Percentiles rank a stretch among this genome's conserved stretches.
phyloP scores from a whole-genome alignment of 331 rosid genomes.

The Rhamnella rubrinervis region DNA sequence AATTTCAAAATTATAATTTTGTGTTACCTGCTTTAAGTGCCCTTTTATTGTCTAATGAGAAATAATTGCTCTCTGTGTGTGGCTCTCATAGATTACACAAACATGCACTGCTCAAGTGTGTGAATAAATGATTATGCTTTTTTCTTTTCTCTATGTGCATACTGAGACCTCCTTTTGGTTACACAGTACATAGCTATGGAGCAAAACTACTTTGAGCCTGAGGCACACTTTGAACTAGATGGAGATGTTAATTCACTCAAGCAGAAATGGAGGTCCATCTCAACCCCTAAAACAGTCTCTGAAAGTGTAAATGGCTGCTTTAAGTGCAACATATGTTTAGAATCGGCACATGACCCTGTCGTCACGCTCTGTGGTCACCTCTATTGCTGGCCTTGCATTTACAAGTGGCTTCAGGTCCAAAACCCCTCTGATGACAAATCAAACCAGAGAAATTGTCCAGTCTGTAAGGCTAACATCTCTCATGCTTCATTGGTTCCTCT shows the following conservation, averaged over 20 bases:
- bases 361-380: constrained; percentile 91
- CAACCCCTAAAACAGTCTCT: constrained; percentile 29
- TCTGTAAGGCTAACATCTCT: constrained; percentile 76
- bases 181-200: constrained; percentile 41
- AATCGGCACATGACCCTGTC: constrained; percentile 83
- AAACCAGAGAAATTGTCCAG: constrained; percentile 62
- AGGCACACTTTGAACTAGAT: constrained; percentile 41
- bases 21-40: too few species aligned
- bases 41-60: too few species aligned
- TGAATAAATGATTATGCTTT: not conserved
- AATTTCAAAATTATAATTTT: too few species aligned
- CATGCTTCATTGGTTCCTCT: constrained; percentile 71
- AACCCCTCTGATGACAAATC: constrained; percentile 36
- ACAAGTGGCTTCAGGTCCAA: constrained; percentile 75
- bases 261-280: constrained; percentile 50
- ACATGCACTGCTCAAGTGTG: too few species aligned
- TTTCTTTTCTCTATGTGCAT: not conserved
- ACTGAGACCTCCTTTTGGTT: constrained; percentile 13
- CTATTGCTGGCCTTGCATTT: constrained; percentile 94
- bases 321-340: constrained; percentile 90
- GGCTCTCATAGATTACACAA: too few species aligned
- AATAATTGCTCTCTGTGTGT: too few species aligned
- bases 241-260: constrained; percentile 35
- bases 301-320: constrained; percentile 54
- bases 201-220: constrained; percentile 45